Evolutionary conservation across 768 basidiomycete species (phyloP).

Genomic region (Mycena indigotica): DNA sequence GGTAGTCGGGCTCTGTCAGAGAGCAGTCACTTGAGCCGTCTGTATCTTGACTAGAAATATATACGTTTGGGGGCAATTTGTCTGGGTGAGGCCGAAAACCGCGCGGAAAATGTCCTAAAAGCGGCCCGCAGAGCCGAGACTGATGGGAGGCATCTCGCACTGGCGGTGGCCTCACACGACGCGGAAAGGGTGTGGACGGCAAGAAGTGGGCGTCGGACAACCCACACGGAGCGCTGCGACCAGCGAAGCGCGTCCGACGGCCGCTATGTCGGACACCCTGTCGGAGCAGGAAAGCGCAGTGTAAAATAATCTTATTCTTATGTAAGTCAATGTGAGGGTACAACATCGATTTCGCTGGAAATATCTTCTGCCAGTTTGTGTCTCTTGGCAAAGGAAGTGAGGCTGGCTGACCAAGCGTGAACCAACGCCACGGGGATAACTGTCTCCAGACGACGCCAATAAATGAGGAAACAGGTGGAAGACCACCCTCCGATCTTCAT

Average conservation of each 20-base stretch:
- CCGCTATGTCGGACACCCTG: not conserved
- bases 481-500: slow-evolving; percentile 14
- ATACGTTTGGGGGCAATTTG: too few relatives aligned
- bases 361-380: not conserved
- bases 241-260: not conserved
- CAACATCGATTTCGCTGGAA: not conserved
- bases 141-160: not conserved
- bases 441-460: slow-evolving; percentile 15
- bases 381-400: not conserved
- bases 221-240: not conserved
- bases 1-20: too few relatives aligned
- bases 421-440: slow-evolving; percentile 5
- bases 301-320: not conserved
- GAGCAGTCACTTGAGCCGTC: too few relatives aligned
- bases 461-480: slow-evolving; percentile 14
- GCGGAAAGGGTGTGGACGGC: not conserved
- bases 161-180: not conserved
- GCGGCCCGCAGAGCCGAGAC: not conserved
- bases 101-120: not conserved
- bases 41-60: too few relatives aligned
- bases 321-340: not conserved
- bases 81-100: not conserved
- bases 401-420: not conserved
- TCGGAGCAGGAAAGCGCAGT: not conserved
- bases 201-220: not conserved